A percentile compares a stretch with the other conserved stretches of the same genome.
Conservation (phyloP, 352 stramenopile genomes). For the Phytopythium aichiense region DNA sequence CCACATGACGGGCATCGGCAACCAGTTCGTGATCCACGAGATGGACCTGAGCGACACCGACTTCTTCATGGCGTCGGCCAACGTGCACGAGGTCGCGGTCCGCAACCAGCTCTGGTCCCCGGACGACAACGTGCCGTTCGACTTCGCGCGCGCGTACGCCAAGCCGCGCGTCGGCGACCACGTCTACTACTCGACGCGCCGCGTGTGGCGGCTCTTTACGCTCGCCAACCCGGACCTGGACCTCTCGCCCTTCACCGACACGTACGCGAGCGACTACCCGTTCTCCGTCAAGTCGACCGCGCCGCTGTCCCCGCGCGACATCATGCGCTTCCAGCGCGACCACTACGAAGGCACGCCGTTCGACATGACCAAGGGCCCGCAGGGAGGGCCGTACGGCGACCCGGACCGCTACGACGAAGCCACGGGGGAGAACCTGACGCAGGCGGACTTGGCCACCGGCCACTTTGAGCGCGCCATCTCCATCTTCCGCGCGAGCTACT, state of each 20-base stretch:
- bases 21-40: slow-evolving; percentile 94
- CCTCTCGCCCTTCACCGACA: slow-evolving; percentile 71
- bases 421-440: slow-evolving; percentile 39
- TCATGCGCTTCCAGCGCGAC: slow-evolving; percentile 91
- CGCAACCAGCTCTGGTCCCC: slow-evolving; percentile 76
- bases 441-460: slow-evolving; percentile 44
- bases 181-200: slow-evolving; percentile 84
- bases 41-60: slow-evolving; percentile 70
- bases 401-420: slow-evolving; percentile 85
- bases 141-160: slow-evolving; percentile 88
- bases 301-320: slow-evolving; percentile 68
- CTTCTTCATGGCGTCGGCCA: slow-evolving; percentile 88
- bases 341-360: slow-evolving; percentile 93
- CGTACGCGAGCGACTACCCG: slow-evolving; percentile 78
- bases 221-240: slow-evolving; percentile 66
- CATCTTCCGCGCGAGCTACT: slow-evolving; percentile 92
- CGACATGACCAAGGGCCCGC: slow-evolving; percentile 78
- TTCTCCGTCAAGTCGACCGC: slow-evolving; percentile 72
- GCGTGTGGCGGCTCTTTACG: slow-evolving; percentile 89
- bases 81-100: slow-evolving; percentile 86
- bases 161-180: slow-evolving; percentile 51
- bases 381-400: slow-evolving; percentile 86
- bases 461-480: slow-evolving; percentile 92
- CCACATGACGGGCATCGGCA: slow-evolving; percentile 85
- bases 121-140: slow-evolving; percentile 54